Evolutionary conservation across 1,139 yeast species (phyloP).

Genomic region (Taphrina flavorubra): DNA sequence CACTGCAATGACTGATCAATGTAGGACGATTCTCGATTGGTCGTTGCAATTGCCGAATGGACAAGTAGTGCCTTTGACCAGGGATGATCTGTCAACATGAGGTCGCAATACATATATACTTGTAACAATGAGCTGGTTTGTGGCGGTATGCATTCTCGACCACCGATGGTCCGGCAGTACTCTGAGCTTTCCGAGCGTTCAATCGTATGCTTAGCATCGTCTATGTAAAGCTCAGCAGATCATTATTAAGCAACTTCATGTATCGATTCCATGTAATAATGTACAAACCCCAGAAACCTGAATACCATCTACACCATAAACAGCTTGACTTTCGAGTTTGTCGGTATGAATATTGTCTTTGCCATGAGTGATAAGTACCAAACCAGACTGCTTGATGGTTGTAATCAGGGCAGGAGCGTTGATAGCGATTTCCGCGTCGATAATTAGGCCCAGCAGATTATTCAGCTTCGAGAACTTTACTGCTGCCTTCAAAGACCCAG

Average conservation of each 20-base stretch:
- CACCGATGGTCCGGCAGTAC: too few relatives aligned
- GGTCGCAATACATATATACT: too few relatives aligned
- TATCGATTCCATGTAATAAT: slow-evolving; percentile 34
- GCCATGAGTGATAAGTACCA: slow-evolving; percentile 72
- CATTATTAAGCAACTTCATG: background rate
- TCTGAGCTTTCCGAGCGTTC: too few relatives aligned
- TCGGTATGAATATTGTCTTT: slow-evolving; percentile 47
- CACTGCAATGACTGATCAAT: background rate
- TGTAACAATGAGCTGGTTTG: too few relatives aligned
- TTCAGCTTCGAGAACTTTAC: slow-evolving; percentile 76
- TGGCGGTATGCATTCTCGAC: too few relatives aligned
- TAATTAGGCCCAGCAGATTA: slow-evolving; percentile 79
- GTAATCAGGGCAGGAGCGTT: slow-evolving; percentile 79
- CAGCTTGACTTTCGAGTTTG: slow-evolving; percentile 43
- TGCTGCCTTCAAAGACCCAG: slow-evolving; percentile 66
- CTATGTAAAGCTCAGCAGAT: too few relatives aligned
- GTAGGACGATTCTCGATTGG: slow-evolving; percentile 35
- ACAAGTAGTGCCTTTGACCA: slow-evolving; percentile 4
- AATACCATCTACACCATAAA: slow-evolving; percentile 36
- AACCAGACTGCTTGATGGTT: slow-evolving; percentile 77
- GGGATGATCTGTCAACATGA: slow-evolving; percentile 17
- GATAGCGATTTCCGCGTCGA: slow-evolving; percentile 46
- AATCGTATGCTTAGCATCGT: too few relatives aligned
- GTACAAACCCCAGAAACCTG: slow-evolving; percentile 28
- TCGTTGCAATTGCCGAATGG: slow-evolving; percentile 23